Evolutionary conservation across 441 rosid genomes (phyloP), one percentile per base, ranked within the genome.

Genomic region (Geranium incanum): DNA sequence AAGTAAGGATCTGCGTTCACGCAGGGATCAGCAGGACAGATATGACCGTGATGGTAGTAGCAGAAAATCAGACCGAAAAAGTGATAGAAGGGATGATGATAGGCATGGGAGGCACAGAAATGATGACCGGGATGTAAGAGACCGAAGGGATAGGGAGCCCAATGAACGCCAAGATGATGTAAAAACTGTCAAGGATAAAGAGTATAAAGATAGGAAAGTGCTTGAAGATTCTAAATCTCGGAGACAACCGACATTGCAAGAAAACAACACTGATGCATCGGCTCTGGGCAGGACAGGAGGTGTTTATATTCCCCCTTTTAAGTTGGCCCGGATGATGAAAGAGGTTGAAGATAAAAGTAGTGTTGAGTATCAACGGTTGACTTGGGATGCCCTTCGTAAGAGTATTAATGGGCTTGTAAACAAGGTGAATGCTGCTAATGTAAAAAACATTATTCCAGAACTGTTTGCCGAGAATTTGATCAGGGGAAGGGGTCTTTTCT

Each of bases 351-450:
- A 94, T 71, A 92, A 89, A 78, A 88, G 91, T 67, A 86, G 95
- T 15, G 77, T 79, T 6, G 97, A 94, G 76, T 94, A 92, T 75
- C 99, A 92, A 77, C 83, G 95, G 16, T 76, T 94, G 73, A 86
- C 95, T 1, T 92, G 97, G 97, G 97, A 94, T 80, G 99, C 97
- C 23, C 90, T 94, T 12, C 85, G 91, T 9, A 92, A 90, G 84
- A 90, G 97, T 80, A 92, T 94, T 38, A 94, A 92, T 64, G 97
- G 99, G 68, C 86, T 92, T 18, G 89, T 92, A 52, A 92, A 90
- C 74, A 92, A 90, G 80, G 97, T 90, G 6, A 94, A 90, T 70
- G 97, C 92, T 19, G 78, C 93, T 11, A 92, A 92, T 78, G 88
- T 94, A 9, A 92, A 90, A 82, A 92, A 92, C 71, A 94, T 94